These are phyloP conservation scores for Sedum album DNA, from an alignment of 164 flowering plant genomes.

Conservation along the genomic window DNA sequence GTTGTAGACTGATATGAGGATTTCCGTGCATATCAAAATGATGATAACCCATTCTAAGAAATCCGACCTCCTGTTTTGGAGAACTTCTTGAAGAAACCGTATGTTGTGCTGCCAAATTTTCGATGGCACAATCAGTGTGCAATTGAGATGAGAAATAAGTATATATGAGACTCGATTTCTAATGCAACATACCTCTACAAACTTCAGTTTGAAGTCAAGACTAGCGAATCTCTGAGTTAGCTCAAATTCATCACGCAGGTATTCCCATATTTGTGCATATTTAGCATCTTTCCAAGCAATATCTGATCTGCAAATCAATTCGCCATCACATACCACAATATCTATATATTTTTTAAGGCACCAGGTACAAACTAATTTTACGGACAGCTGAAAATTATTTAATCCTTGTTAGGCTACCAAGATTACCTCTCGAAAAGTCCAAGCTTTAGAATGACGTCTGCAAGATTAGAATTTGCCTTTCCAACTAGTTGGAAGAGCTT, in stretches of 20 bases:
- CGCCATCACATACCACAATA: too few relatives aligned
- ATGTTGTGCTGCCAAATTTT: conserved; percentile 64
- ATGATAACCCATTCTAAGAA: conserved; percentile 90
- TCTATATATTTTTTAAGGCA: too few relatives aligned
- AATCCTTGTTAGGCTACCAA: too few relatives aligned
- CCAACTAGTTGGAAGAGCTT: conserved; percentile 90
- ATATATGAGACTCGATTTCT: not conserved
- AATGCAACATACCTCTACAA: conserved; percentile 66
- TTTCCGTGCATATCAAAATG: conserved; percentile 67
- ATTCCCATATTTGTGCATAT: conserved; percentile 94
- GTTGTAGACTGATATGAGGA: conserved; percentile 69
- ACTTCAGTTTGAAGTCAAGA: conserved; percentile 88
- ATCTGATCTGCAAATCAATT: conserved; percentile 61
- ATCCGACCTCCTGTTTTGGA: too few relatives aligned
- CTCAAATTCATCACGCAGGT: conserved; percentile 88
- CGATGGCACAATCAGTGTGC: not conserved
- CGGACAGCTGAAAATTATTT: too few relatives aligned
- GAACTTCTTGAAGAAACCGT: conserved; percentile 87
- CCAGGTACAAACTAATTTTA: too few relatives aligned
- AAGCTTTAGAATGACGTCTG: conserved; percentile 90
- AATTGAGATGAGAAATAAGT: not conserved
- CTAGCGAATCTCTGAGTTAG: conserved; percentile 87
- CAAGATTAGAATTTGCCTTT: conserved; percentile 90
- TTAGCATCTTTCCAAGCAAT: conserved; percentile 97
- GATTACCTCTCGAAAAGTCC: conserved; percentile 88